Evolutionary conservation across 1,284 basidiomycete species (phyloP).

Genomic region (Papiliotrema flavescens): DNA sequence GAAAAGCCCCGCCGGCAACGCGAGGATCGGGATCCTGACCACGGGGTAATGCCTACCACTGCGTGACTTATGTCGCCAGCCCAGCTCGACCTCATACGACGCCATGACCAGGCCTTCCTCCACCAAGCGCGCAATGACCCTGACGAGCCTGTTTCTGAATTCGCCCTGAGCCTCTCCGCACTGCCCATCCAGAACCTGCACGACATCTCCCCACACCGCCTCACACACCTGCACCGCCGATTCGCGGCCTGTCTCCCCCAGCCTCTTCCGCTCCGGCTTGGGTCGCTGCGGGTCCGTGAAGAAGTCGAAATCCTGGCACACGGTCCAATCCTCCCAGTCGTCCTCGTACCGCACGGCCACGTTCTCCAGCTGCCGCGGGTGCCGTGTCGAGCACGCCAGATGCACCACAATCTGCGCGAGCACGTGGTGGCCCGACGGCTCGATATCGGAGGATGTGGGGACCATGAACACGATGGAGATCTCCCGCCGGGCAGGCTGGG

Average conservation of each 20-base stretch:
- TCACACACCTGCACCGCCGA: constrained; percentile 3
- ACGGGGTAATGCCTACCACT: no score
- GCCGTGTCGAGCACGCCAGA: not conserved
- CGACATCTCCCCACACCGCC: not conserved
- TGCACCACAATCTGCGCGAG: constrained; percentile 21
- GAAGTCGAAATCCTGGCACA: not conserved
- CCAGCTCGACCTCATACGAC: not conserved
- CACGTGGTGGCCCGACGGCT: constrained; percentile 10
- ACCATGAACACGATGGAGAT: constrained; percentile 17
- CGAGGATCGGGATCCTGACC: no score
- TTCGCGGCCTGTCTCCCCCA: not conserved
- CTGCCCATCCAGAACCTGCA: no score
- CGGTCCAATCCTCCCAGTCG: constrained; percentile 27
- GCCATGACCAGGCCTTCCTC: not conserved
- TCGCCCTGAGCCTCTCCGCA: not conserved
- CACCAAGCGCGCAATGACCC: not conserved
- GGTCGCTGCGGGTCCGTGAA: not conserved
- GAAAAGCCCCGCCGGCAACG: no score
- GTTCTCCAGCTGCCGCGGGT: constrained; percentile 9
- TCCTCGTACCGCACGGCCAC: constrained; percentile 12
- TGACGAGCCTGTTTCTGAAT: not conserved
- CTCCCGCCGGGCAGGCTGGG: not conserved
- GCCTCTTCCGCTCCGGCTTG: not conserved
- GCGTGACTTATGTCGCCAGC: no score
- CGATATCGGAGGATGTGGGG: constrained; percentile 6